Percentiles rank a stretch among this genome's conserved stretches.
These are phyloP conservation scores for Ambrosiella beaveri DNA, from an alignment of 2,329 filamentous ascomycete species.

Conservation along the genomic window DNA sequence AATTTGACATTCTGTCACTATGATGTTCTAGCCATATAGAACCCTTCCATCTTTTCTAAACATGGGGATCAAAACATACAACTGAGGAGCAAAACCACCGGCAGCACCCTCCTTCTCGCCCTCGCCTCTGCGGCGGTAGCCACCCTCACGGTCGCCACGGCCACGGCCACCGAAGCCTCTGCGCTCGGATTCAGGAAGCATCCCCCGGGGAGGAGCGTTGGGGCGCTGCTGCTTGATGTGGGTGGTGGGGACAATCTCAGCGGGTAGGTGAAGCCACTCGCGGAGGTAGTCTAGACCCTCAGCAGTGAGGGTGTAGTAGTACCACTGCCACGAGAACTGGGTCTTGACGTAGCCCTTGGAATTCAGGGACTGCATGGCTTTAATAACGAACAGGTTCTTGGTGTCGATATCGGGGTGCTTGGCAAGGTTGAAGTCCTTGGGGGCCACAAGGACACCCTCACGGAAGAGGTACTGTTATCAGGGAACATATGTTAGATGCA, in stretches of 20 bases:
- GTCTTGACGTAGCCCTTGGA: slow-evolving; percentile 99
- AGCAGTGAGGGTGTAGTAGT: slow-evolving; percentile 99
- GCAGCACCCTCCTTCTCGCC: slow-evolving; percentile 86
- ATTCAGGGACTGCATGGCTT: slow-evolving; percentile 95
- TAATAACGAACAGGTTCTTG: slow-evolving; percentile 99
- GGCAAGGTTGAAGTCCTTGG: slow-evolving; percentile 97
- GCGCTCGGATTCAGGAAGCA: slow-evolving; percentile 76
- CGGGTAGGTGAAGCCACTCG: slow-evolving; percentile 98
- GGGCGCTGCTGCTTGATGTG: slow-evolving; percentile 99
- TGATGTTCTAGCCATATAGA: background rate
- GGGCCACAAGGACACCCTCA: slow-evolving; percentile 82
- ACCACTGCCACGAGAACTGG: slow-evolving; percentile 99
- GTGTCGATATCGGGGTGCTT: slow-evolving; percentile 98
- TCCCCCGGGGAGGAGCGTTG: slow-evolving; percentile 93
- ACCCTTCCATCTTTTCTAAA: background rate
- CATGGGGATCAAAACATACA: slow-evolving; percentile 36
- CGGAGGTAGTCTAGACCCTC: slow-evolving; percentile 99
- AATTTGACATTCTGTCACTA: background rate
- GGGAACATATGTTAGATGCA: slow-evolving; percentile 10
- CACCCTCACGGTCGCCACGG: slow-evolving; percentile 65
- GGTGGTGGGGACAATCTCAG: slow-evolving; percentile 97
- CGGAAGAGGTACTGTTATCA: slow-evolving; percentile 74
- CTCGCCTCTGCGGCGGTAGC: slow-evolving; percentile 81
- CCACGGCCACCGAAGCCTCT: slow-evolving; percentile 73
- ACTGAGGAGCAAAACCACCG: slow-evolving; percentile 80